These are phyloP conservation scores for Heterococcus sp. DNA, from an alignment of 108 stramenopile species.

Conservation along the genomic window DNA sequence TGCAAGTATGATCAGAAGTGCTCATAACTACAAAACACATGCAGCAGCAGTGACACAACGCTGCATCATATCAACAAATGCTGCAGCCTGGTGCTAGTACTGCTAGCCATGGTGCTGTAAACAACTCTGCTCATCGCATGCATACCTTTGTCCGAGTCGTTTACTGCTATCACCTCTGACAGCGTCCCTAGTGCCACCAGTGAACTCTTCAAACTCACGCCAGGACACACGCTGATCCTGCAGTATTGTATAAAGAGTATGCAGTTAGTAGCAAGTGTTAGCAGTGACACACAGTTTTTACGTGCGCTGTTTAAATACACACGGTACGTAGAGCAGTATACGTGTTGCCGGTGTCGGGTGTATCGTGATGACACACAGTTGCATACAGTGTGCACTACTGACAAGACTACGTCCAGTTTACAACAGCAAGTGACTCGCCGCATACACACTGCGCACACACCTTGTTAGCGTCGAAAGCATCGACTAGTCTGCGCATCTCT, in stretches of 20 bases:
- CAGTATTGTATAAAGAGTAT: neutral
- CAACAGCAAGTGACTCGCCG: too few species aligned
- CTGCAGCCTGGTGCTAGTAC: too few species aligned
- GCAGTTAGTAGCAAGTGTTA: neutral
- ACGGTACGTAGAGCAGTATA: neutral
- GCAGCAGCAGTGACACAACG: too few species aligned
- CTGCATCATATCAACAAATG: too few species aligned
- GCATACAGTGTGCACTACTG: too few species aligned
- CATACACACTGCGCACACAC: neutral
- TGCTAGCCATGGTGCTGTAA: too few species aligned
- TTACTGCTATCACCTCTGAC: conserved; percentile 17
- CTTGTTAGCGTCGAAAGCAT: conserved; percentile 21
- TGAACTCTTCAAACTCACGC: conserved; percentile 29
- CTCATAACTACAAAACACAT: neutral
- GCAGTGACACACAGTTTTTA: neutral
- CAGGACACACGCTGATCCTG: conserved; percentile 23
- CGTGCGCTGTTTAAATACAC: neutral
- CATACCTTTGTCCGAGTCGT: conserved; percentile 8
- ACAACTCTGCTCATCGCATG: too few species aligned
- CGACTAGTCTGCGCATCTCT: neutral
- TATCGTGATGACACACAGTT: too few species aligned
- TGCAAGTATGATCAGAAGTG: neutral
- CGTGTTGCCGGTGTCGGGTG: neutral
- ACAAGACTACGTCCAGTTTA: too few species aligned
- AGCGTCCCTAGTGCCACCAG: conserved; percentile 24